phyloP scores from a whole-genome alignment of 1,139 yeast genomes.

The Yamadazyma aaseri region DNA sequence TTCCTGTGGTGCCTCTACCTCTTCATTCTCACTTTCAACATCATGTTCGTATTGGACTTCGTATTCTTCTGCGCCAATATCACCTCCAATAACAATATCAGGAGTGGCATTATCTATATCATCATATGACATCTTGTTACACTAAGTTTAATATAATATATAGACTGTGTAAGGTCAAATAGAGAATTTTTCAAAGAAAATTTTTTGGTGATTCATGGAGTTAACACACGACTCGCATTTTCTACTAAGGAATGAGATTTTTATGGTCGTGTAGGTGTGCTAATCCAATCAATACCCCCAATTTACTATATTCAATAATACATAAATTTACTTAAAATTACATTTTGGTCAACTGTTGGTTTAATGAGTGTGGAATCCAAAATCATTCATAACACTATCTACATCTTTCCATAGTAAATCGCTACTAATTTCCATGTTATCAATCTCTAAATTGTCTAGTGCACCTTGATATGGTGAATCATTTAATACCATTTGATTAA shows the following conservation, averaged over 20 bases:
- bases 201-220: conserved; percentile 8
- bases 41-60: conserved; percentile 43
- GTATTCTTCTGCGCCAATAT: conserved; percentile 39
- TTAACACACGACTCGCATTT: neutral
- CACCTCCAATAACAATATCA: conserved; percentile 80
- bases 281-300: no score
- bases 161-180: no score
- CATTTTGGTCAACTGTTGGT: no score
- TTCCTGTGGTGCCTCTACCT: conserved; percentile 44
- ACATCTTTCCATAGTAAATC: conserved; percentile 88
- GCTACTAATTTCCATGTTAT: conserved; percentile 42
- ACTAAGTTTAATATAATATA: no score
- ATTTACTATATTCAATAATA: no score
- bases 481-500: conserved; percentile 17
- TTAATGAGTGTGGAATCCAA: conserved; percentile 67
- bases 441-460: conserved; percentile 33
- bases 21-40: conserved; percentile 51
- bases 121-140: conserved; percentile 45
- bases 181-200: conserved; percentile 10
- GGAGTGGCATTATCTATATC: conserved; percentile 87
- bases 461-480: conserved; percentile 36
- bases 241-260: no score
- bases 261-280: no score
- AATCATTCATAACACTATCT: conserved; percentile 88
- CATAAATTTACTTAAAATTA: no score